Evolutionary conservation across 768 basidiomycete species (phyloP).

Genomic region (Pisolithus microcarpus): DNA sequence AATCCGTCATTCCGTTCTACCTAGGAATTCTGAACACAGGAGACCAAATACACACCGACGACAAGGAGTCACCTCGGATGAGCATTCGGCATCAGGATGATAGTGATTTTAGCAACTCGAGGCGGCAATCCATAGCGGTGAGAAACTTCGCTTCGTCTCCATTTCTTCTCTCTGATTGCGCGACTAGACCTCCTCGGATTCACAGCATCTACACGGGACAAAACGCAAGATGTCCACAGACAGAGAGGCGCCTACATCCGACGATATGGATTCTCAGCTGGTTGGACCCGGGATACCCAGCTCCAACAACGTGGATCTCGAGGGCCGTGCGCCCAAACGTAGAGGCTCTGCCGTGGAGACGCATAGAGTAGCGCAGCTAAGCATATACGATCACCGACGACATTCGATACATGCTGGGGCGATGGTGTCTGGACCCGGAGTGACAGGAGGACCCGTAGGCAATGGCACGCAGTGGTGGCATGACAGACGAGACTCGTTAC

Average conservation of each 20-base stretch:
- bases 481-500: conserved; percentile 69
- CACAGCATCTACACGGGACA: conserved; percentile 49
- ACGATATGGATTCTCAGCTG: conserved; percentile 62
- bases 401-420: conserved; percentile 65
- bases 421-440: conserved; percentile 24
- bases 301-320: conserved; percentile 48
- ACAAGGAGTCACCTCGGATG: conserved; percentile 22
- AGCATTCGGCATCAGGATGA: conserved; percentile 36
- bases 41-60: conserved; percentile 37
- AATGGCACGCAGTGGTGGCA: conserved; percentile 48
- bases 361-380: conserved; percentile 65
- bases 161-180: not conserved
- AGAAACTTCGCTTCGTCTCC: conserved; percentile 22
- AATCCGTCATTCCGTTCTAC: conserved; percentile 13
- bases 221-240: conserved; percentile 83
- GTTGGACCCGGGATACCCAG: conserved; percentile 63
- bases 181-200: conserved; percentile 30
- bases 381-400: conserved; percentile 65
- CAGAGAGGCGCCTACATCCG: conserved; percentile 43
- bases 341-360: conserved; percentile 80
- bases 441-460: conserved; percentile 13
- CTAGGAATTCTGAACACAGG: conserved; percentile 26
- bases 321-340: conserved; percentile 71
- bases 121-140: conserved; percentile 65
- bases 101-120: conserved; percentile 59